Conservation (phyloP, 2,329 filamentous ascomycete genomes). For the Rhexocercosporidium sp. region DNA sequence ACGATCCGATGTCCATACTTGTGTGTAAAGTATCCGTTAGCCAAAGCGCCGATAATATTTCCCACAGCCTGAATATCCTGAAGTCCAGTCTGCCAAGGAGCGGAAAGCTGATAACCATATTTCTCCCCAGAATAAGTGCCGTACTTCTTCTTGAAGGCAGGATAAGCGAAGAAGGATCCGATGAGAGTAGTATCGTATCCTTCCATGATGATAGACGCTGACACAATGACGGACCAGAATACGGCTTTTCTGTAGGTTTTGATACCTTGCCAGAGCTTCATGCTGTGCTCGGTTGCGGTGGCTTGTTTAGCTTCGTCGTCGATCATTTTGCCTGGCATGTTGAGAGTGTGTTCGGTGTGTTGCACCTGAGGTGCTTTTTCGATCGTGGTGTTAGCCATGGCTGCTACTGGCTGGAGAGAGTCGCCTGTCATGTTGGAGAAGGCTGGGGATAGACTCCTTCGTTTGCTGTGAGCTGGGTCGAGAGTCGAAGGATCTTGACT, state of each 20-base stretch:
- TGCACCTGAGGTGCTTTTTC: slow-evolving; percentile 7
- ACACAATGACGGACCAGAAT: slow-evolving; percentile 33
- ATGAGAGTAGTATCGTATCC: slow-evolving; percentile 48
- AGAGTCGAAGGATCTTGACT: background rate
- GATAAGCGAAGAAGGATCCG: slow-evolving; percentile 45
- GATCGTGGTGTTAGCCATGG: background rate
- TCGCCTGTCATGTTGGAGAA: background rate
- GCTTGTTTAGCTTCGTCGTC: slow-evolving; percentile 12
- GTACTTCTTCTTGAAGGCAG: slow-evolving; percentile 30
- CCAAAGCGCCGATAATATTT: slow-evolving; percentile 49
- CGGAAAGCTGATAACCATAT: slow-evolving; percentile 35
- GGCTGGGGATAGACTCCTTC: background rate
- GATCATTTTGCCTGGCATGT: slow-evolving; percentile 2
- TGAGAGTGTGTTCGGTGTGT: background rate
- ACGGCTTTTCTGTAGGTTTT: slow-evolving; percentile 67
- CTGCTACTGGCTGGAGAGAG: background rate
- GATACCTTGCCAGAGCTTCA: slow-evolving; percentile 21
- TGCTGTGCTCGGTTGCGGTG: slow-evolving; percentile 4
- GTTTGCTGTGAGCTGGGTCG: background rate
- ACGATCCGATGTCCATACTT: slow-evolving; percentile 54
- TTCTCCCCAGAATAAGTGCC: slow-evolving; percentile 14
- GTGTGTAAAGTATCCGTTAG: slow-evolving; percentile 52
- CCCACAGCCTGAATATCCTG: slow-evolving; percentile 35
- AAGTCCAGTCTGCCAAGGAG: slow-evolving; percentile 39
- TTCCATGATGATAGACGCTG: slow-evolving; percentile 39